Evolutionary conservation across 345 rosid genomes (phyloP), one percentile per base, ranked within the genome.

Genomic region (Populus deltoides): DNA sequence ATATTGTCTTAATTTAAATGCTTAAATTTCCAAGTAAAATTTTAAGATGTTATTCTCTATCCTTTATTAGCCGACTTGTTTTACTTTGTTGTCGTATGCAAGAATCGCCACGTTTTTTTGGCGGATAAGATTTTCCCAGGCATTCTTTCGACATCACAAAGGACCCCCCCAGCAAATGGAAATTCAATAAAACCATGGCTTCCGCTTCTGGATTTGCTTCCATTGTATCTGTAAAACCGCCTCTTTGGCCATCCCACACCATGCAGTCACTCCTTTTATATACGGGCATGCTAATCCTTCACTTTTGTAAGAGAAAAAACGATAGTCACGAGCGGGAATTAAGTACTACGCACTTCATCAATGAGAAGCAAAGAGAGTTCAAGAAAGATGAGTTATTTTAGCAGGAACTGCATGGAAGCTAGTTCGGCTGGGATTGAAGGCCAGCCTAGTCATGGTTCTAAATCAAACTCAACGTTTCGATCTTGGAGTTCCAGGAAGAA

Each of bases 161-260:
- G 24, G 73, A 39, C 38, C 35, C 5, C 3, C 3, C 24, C 39
- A 2, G 73, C 79, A 65, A 68, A 68, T 68, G 27, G 67, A 68
- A 76, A 76, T 31, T 0, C 55, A 12, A 8, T 3, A 47, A 55
- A 76, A 76, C 73, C 68, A 39, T 68, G 73, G 79, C 31, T 76
- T 17, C 49, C 53, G 0, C 39, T 62, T 13, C 6, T 9, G 33
- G 27, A 12, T 35, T 55, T 29, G 13, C 31, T 38, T 24, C 55
- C 69, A 24, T 33, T 35, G 66, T 5, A 24, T 43, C 63, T 43
- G 18, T 49, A 62, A 75, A 75, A 65, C 77, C 77, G 31, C 18
- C 6, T 47, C 51, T 47, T 1, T 3, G 18, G 51, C 18, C 6
- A 35, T 12, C 27, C 20, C 0, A 5, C 9, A 10, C 25, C 53